These are phyloP conservation scores for Penicillium sp. DNA, from an alignment of 2,329 filamentous ascomycete genomes.

Conservation along the genomic window DNA sequence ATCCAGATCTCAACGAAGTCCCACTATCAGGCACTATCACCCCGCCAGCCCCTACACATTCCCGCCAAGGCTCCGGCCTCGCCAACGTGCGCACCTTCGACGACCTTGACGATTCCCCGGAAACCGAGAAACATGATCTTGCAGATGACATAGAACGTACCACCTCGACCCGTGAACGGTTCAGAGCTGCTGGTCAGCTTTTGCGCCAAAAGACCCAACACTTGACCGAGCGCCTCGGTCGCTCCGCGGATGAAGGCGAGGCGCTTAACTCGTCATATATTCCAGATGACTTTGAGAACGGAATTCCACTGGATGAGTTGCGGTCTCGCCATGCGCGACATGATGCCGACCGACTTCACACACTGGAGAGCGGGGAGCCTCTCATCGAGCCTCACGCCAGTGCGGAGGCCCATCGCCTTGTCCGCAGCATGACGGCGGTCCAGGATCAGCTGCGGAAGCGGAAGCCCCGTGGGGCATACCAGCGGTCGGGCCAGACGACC, in stretches of 20 bases:
- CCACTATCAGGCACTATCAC: constrained; percentile 23
- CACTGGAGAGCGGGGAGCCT: constrained; percentile 20
- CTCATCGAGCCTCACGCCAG: constrained; percentile 24
- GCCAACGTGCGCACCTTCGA: constrained; percentile 11
- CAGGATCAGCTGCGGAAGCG: constrained; percentile 25
- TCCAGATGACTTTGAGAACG: constrained; percentile 31
- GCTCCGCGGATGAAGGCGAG: constrained; percentile 32
- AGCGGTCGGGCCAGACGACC: constrained; percentile 33
- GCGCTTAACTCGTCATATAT: constrained; percentile 28
- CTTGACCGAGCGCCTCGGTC: constrained; percentile 31
- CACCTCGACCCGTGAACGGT: constrained; percentile 25
- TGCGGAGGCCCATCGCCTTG: constrained; percentile 39
- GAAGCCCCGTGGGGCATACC: constrained; percentile 32
- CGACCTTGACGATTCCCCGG: constrained; percentile 3
- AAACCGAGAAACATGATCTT: constrained; percentile 16
- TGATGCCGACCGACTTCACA: constrained; percentile 16
- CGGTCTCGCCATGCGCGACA: constrained; percentile 22
- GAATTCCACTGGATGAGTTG: constrained; percentile 21
- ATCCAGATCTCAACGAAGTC: constrained; percentile 12
- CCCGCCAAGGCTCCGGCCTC: constrained; percentile 14
- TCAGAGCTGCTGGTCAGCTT: constrained; percentile 28
- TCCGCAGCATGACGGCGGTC: constrained; percentile 35
- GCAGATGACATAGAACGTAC: constrained; percentile 10
- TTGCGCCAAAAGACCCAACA: constrained; percentile 30
- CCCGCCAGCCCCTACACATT: constrained; percentile 23